These are phyloP conservation scores for Turritis glabra DNA, from an alignment of 345 rosid genomes.

Conservation along the genomic window DNA sequence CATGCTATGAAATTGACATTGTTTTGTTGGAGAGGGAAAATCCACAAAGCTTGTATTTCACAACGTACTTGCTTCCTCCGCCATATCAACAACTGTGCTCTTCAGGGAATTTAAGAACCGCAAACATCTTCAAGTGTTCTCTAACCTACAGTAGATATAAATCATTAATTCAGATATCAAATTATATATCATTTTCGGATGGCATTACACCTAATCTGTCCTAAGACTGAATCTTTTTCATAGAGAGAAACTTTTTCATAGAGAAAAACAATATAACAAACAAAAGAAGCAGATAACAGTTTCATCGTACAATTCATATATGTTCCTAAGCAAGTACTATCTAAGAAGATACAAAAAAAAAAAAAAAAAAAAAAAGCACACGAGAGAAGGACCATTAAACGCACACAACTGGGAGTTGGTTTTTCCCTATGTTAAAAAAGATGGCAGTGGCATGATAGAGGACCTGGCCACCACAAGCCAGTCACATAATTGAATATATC, in stretches of 20 bases:
- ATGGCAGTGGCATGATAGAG: not conserved
- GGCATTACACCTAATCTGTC: not conserved
- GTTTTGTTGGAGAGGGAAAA: slow-evolving; percentile 5
- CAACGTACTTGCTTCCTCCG: slow-evolving; percentile 73
- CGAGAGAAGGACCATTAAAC: not conserved
- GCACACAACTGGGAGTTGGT: not conserved
- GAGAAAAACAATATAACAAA: not conserved
- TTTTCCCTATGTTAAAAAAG: not conserved
- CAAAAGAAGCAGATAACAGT: not conserved
- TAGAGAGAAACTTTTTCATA: not conserved
- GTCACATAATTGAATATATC: not conserved
- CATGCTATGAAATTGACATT: slow-evolving; percentile 9
- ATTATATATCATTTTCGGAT: not conserved
- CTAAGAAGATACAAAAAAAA: not conserved
- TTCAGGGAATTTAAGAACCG: slow-evolving; percentile 65
- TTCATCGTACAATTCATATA: not conserved
- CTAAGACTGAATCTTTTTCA: too few species aligned
- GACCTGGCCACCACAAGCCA: not conserved
- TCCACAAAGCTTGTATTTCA: slow-evolving; percentile 25
- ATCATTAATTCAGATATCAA: slow-evolving; percentile 26
- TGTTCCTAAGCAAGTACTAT: not conserved
- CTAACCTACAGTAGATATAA: slow-evolving; percentile 59
- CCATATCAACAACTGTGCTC: slow-evolving; percentile 65
- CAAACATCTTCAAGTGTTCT: slow-evolving; percentile 96
- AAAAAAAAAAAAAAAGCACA: too few species aligned